Evolutionary conservation across 2,329 filamentous ascomycete species (phyloP), one percentile per base, ranked within the genome.

Genomic region (Colletotrichum salicis): DNA sequence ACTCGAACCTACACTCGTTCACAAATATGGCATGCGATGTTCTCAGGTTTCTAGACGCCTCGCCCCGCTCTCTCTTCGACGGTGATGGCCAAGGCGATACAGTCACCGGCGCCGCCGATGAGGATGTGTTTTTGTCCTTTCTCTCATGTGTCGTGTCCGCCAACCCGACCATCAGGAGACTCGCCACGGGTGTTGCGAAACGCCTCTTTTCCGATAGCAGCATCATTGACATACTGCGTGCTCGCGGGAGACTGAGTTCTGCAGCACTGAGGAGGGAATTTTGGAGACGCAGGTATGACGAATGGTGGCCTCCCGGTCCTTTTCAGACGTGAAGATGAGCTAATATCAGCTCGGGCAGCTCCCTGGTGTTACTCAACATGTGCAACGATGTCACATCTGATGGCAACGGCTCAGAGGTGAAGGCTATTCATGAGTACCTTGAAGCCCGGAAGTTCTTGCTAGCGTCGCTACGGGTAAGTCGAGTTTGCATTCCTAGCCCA

Each of bases 11-110:
- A 15, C 66, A 79, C n/a, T 78, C 81, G 4, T 83, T 82, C 27
- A 79, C 82, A 27, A 79, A 81, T 58, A 82, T 89, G 75, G 80
- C 86, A 29, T 85, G 85, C 76, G 86, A 84, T 70, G 89, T 91
- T 63, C 80, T 92, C 12, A 82, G 85, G 54, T 92, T 91, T 69
- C 78, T 92, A 12, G 84, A 88, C 73, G 84, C 86, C 6, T 89
- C 86, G 1, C 87, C 73, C 3, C 64, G 82, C 63, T 86, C 84
- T 2, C 78, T 89, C 3, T 86, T 88, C 63, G 79, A 83, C 65
- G 82, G 80, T 10, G 37, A 66, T 41, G 37, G 70, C 10, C 55
- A 31, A 24, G 59, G 33, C 12, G 64, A 71, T 33, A 22, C 59
- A 24, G 37, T 33, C 31, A 13, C 58, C n/a, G 45, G 35, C 10